A percentile compares a stretch with the other conserved stretches of the same genome.
Evolutionary conservation across 2,329 filamentous ascomycete species (phyloP).

Genomic region (Neophaeococcomyces mojaviensis): DNA sequence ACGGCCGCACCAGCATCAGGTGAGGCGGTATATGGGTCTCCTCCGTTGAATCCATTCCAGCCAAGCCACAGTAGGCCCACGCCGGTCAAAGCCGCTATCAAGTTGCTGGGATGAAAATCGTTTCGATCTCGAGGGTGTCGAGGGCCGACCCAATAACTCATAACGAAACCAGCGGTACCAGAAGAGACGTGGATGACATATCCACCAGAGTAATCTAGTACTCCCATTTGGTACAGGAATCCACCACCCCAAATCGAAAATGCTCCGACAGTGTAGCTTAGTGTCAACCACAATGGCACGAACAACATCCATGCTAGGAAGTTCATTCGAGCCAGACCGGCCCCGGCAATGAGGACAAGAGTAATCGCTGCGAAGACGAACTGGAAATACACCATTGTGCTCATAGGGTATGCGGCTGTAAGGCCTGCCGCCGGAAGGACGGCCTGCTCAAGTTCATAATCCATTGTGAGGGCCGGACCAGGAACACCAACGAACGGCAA

Average conservation of each 20-base stretch:
- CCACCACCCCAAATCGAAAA: constrained; percentile 43
- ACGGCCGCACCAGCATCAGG: constrained; percentile 46
- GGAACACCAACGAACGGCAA: constrained; percentile 42
- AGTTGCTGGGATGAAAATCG: constrained; percentile 42
- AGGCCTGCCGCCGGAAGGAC: constrained; percentile 36
- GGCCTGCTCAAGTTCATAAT: constrained; percentile 38
- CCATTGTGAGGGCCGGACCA: constrained; percentile 40
- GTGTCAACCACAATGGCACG: constrained; percentile 45
- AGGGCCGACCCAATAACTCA: constrained; percentile 42
- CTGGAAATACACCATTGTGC: constrained; percentile 49
- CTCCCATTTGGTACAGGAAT: constrained; percentile 39
- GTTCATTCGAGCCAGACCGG: constrained; percentile 43
- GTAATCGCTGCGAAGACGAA: constrained; percentile 49
- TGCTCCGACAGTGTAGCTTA: constrained; percentile 35
- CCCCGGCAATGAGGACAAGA: constrained; percentile 41
- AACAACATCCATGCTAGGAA: constrained; percentile 47
- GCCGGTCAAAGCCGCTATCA: constrained; percentile 39
- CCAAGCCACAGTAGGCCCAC: constrained; percentile 47
- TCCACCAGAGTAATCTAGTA: constrained; percentile 46
- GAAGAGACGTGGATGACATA: constrained; percentile 49
- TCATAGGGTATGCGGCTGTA: constrained; percentile 36
- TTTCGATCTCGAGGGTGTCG: constrained; percentile 39
- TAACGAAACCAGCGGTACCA: constrained; percentile 44
- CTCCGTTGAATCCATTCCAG: constrained; percentile 48
- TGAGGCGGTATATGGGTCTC: constrained; percentile 45